Percentiles rank a stretch among this genome's conserved stretches.
Conservation (phyloP, 768 basidiomycete genomes). For the Russula emetica region DNA sequence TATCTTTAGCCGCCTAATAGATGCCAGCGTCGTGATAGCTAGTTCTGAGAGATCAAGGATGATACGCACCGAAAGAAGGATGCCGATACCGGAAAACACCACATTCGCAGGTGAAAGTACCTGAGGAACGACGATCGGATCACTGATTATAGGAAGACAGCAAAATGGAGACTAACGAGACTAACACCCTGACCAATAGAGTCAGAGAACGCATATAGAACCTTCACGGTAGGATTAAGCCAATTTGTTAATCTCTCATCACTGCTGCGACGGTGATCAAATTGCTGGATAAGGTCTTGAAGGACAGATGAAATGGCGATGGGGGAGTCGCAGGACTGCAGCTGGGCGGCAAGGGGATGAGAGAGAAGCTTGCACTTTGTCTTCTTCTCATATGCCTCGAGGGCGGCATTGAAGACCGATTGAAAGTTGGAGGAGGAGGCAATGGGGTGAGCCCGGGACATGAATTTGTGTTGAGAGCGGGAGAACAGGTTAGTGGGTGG, state of each 20-base stretch:
- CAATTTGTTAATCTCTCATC: neutral
- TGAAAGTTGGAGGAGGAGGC: constrained; percentile 4
- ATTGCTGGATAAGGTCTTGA: neutral
- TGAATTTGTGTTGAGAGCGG: neutral
- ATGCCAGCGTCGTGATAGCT: neutral
- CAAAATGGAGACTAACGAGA: neutral
- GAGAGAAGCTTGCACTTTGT: constrained; percentile 1
- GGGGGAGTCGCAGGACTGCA: constrained; percentile 3
- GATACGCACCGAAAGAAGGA: constrained; percentile 7
- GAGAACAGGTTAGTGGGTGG: neutral
- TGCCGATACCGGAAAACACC: neutral
- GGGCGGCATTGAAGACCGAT: neutral
- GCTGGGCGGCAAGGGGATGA: neutral
- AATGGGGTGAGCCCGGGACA: neutral
- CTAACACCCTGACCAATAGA: neutral
- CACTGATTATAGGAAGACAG: neutral
- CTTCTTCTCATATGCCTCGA: neutral
- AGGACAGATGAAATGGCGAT: neutral
- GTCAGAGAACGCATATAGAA: neutral
- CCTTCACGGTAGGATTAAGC: neutral
- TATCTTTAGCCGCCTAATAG: constrained; percentile 6
- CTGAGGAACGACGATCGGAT: neutral
- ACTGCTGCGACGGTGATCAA: neutral
- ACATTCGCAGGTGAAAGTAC: neutral
- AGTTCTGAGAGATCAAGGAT: neutral